A percentile compares a stretch with the other conserved stretches of the same genome.
Conservation (phyloP, 805 yeast genomes). For the Cyberlindnera nakhonratchasimensis region DNA sequence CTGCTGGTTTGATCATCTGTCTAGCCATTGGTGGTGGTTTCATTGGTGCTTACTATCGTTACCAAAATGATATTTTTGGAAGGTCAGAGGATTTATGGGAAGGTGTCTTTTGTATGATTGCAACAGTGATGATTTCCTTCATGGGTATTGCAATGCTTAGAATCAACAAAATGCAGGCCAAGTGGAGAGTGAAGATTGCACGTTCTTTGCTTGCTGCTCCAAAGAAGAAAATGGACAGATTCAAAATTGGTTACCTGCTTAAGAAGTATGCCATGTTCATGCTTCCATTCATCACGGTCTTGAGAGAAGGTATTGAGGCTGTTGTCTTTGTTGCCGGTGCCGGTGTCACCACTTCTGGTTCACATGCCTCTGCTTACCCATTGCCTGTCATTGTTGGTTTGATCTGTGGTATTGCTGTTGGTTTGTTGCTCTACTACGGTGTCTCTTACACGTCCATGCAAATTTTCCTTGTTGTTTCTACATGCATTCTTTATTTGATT, state of each 20-base stretch:
- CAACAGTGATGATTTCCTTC: constrained; percentile 79
- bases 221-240: constrained; percentile 44
- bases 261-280: constrained; percentile 85
- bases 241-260: constrained; percentile 50
- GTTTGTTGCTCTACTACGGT: constrained; percentile 70
- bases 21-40: constrained; percentile 85
- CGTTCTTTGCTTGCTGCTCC: constrained; percentile 68
- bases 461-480: constrained; percentile 80
- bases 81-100: constrained; percentile 93
- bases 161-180: constrained; percentile 92
- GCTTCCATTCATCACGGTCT: constrained; percentile 83
- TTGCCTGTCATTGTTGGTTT: constrained; percentile 89
- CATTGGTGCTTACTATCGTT: constrained; percentile 86
- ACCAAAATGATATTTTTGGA: constrained; percentile 81
- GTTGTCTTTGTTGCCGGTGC: constrained; percentile 97
- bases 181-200: constrained; percentile 96
- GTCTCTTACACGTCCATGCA: constrained; percentile 84
- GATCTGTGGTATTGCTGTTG: constrained; percentile 71
- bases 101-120: constrained; percentile 89
- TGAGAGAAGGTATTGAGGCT: constrained; percentile 97
- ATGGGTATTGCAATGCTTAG: constrained; percentile 98
- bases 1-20: constrained; percentile 73
- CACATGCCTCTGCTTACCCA: constrained; percentile 76
- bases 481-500: constrained; percentile 84
- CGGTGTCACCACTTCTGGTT: constrained; percentile 55